phyloP scores from a whole-genome alignment of 768 basidiomycete genomes.

The Lentinula guzmanii region DNA sequence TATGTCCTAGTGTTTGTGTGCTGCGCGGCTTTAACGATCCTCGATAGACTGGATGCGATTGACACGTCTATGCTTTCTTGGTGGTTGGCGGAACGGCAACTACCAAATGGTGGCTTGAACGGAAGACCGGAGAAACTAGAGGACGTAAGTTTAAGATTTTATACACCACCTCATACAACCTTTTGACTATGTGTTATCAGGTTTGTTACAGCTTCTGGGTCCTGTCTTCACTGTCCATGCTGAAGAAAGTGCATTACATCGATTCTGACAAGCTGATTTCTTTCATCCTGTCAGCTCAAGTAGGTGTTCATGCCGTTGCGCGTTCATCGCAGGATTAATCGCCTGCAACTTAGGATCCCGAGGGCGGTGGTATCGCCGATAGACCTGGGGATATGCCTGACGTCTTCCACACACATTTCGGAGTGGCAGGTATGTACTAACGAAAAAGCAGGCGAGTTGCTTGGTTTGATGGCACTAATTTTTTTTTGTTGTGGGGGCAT shows the following conservation, averaged over 20 bases:
- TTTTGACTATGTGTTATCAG: constrained; percentile 30
- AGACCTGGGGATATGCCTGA: constrained; percentile 90
- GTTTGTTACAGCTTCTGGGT: constrained; percentile 99
- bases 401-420: constrained; percentile 96
- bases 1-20: constrained; percentile 74
- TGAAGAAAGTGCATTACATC: constrained; percentile 84
- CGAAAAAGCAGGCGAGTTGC: too few species aligned
- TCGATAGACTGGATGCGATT: constrained; percentile 75
- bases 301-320: constrained; percentile 22
- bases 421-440: constrained; percentile 61
- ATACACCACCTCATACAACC: background rate
- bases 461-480: background rate
- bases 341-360: constrained; percentile 56
- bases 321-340: background rate
- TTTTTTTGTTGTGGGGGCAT: background rate
- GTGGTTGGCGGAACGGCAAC: constrained; percentile 93
- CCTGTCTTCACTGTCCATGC: constrained; percentile 79
- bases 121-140: constrained; percentile 97
- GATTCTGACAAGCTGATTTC: constrained; percentile 66
- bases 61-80: constrained; percentile 78
- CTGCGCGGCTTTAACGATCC: constrained; percentile 79
- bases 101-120: constrained; percentile 91
- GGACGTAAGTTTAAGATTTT: constrained; percentile 55
- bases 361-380: constrained; percentile 91
- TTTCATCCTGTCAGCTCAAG: constrained; percentile 90